These are phyloP conservation scores for Lentinula raphanica DNA, from an alignment of 768 basidiomycete genomes.

Conservation along the genomic window DNA sequence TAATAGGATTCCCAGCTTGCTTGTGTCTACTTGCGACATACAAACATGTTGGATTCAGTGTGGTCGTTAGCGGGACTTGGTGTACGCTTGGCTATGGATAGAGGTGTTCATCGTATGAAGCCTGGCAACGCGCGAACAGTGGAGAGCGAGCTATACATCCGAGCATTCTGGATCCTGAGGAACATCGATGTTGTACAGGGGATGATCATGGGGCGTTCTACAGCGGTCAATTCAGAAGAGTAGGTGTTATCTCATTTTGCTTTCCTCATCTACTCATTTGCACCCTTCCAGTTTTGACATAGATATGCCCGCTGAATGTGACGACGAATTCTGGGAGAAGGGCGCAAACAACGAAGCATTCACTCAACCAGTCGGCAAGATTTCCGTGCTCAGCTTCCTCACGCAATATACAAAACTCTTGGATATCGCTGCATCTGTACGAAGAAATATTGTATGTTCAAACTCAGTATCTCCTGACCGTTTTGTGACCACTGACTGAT, in stretches of 20 bases:
- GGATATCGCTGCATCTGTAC: slow-evolving; percentile 2
- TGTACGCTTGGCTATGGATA: slow-evolving; percentile 36
- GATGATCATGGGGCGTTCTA: slow-evolving; percentile 40
- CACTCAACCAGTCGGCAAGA: slow-evolving; percentile 7
- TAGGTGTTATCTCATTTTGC: slow-evolving; percentile 15
- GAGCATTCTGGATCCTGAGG: slow-evolving; percentile 9
- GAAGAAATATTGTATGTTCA: not conserved
- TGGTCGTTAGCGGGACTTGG: slow-evolving; percentile 35
- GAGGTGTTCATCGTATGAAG: slow-evolving; percentile 37
- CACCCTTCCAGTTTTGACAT: slow-evolving; percentile 30
- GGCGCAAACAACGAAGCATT: not conserved
- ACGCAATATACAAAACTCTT: not conserved
- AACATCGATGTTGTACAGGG: slow-evolving; percentile 4
- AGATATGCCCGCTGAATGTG: slow-evolving; percentile 46
- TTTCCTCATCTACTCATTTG: not conserved
- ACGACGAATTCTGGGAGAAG: slow-evolving; percentile 36
- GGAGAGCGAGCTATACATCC: slow-evolving; percentile 6
- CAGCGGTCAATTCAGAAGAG: slow-evolving; percentile 36
- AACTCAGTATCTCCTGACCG: too few relatives aligned
- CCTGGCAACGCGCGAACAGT: slow-evolving; percentile 4
- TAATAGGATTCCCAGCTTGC: slow-evolving; percentile 4
- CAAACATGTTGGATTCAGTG: slow-evolving; percentile 17
- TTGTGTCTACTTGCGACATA: slow-evolving; percentile 24
- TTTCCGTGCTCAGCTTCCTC: not conserved
- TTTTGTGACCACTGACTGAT: too few relatives aligned